These are phyloP conservation scores for Kalmusia sp. DNA, from an alignment of 2,329 filamentous ascomycete species.

Conservation along the genomic window DNA sequence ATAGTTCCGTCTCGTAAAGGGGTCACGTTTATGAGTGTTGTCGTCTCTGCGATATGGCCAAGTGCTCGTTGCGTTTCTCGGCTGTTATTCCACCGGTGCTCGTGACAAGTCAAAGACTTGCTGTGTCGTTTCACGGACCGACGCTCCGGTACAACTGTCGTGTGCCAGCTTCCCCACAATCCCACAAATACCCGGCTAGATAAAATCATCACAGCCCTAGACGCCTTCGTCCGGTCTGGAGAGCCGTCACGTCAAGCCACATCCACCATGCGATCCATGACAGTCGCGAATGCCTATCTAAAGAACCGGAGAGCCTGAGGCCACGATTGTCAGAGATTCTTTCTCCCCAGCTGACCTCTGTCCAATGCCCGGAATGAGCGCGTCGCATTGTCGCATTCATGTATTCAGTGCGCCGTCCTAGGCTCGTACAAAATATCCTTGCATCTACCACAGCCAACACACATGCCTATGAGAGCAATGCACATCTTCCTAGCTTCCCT, in stretches of 20 bases:
- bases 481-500: not conserved
- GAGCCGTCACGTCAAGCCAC: not conserved
- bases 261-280: not conserved
- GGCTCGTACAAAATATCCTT: not conserved
- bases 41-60: not conserved
- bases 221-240: slow-evolving; percentile 2
- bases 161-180: slow-evolving; percentile 26
- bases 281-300: not conserved
- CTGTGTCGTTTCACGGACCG: slow-evolving; percentile 31
- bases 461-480: not conserved
- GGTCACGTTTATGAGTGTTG: not conserved
- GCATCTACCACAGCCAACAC: not conserved
- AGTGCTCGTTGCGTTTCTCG: not conserved
- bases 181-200: slow-evolving; percentile 32
- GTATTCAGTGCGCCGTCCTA: not conserved
- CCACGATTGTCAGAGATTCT: not conserved
- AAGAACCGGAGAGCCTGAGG: not conserved
- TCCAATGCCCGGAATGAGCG: not conserved
- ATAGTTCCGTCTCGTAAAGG: not conserved
- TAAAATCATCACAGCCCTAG: slow-evolving; percentile 16
- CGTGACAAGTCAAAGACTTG: slow-evolving; percentile 22
- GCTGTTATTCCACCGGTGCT: slow-evolving; percentile 8
- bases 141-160: slow-evolving; percentile 27
- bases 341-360: not conserved
- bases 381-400: not conserved